phyloP scores from a whole-genome alignment of 2,329 filamentous ascomycete genomes.

The Exophiala phaeomuriformis region DNA sequence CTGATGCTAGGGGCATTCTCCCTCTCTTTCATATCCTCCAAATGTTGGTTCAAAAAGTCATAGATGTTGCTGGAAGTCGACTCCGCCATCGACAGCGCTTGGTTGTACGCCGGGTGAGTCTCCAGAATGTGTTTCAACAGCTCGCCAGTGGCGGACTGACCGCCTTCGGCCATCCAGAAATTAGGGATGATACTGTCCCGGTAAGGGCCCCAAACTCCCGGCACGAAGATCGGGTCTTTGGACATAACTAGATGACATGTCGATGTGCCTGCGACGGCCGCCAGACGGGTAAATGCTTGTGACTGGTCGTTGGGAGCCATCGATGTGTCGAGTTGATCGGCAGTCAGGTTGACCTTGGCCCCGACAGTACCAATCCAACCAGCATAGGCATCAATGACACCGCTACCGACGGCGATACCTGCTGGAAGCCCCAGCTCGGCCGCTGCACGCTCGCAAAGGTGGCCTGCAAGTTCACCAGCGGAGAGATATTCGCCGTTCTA shows the following conservation, averaged over 20 bases:
- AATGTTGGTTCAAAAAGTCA: slow-evolving; percentile 84
- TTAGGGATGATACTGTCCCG: slow-evolving; percentile 84
- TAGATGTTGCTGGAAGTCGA: slow-evolving; percentile 85
- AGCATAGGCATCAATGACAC: slow-evolving; percentile 96
- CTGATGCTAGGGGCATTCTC: slow-evolving; percentile 66
- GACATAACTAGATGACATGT: slow-evolving; percentile 98
- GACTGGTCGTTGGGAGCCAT: slow-evolving; percentile 74
- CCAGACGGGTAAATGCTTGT: slow-evolving; percentile 86
- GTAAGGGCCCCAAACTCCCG: slow-evolving; percentile 96
- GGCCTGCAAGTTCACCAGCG: slow-evolving; percentile 83
- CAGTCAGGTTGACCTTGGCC: slow-evolving; percentile 73
- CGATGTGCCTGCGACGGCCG: slow-evolving; percentile 90
- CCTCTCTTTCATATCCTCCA: slow-evolving; percentile 66
- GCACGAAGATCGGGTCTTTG: slow-evolving; percentile 82
- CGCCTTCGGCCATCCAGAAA: slow-evolving; percentile 96
- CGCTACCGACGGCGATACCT: slow-evolving; percentile 87
- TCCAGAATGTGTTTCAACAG: slow-evolving; percentile 90
- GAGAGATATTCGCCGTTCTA: slow-evolving; percentile 89
- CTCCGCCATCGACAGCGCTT: slow-evolving; percentile 70
- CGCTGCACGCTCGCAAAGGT: slow-evolving; percentile 74
- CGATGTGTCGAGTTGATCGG: slow-evolving; percentile 59
- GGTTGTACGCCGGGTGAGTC: slow-evolving; percentile 82
- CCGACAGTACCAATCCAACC: slow-evolving; percentile 99
- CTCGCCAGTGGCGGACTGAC: slow-evolving; percentile 92
- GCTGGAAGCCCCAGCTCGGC: slow-evolving; percentile 73